Evolutionary conservation across 768 basidiomycete species (phyloP).

Genomic region (Fomitopsis serialis): DNA sequence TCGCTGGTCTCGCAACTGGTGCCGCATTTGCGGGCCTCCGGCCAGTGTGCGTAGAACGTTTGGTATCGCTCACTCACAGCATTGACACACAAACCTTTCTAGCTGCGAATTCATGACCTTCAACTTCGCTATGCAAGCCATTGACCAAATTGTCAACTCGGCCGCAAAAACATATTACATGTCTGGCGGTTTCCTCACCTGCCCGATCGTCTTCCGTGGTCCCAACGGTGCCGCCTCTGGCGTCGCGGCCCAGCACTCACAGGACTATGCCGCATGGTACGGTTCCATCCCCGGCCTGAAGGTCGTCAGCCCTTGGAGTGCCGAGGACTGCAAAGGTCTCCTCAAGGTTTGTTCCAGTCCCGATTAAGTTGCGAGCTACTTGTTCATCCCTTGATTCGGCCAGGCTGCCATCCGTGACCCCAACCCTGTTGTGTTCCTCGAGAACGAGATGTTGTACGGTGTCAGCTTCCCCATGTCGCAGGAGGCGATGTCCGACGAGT

Average conservation of each 20-base stretch:
- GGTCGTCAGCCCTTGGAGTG: constrained; percentile 95
- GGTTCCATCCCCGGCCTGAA: constrained; percentile 92
- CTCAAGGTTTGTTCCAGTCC: constrained; percentile 61
- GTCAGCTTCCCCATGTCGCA: constrained; percentile 93
- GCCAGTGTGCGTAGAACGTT: constrained; percentile 59
- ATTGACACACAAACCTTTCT: neutral
- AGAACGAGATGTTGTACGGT: constrained; percentile 99
- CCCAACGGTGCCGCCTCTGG: constrained; percentile 98
- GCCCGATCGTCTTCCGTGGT: constrained; percentile 98
- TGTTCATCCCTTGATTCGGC: neutral
- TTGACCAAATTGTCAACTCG: constrained; percentile 99
- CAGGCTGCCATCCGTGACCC: constrained; percentile 97
- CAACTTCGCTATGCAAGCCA: constrained; percentile 99
- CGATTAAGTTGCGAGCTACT: neutral
- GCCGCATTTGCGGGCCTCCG: constrained; percentile 91
- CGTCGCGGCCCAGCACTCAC: constrained; percentile 96
- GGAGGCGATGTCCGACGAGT: constrained; percentile 94
- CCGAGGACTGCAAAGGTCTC: constrained; percentile 99
- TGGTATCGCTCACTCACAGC: neutral
- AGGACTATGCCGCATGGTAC: constrained; percentile 96
- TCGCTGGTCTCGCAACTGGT: constrained; percentile 94
- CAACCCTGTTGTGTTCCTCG: constrained; percentile 97
- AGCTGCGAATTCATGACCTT: constrained; percentile 99
- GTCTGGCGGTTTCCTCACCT: constrained; percentile 98
- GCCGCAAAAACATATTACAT: constrained; percentile 99